phyloP scores from a whole-genome alignment of 2,329 filamentous ascomycete genomes.

The Fusarium agapanthi region DNA sequence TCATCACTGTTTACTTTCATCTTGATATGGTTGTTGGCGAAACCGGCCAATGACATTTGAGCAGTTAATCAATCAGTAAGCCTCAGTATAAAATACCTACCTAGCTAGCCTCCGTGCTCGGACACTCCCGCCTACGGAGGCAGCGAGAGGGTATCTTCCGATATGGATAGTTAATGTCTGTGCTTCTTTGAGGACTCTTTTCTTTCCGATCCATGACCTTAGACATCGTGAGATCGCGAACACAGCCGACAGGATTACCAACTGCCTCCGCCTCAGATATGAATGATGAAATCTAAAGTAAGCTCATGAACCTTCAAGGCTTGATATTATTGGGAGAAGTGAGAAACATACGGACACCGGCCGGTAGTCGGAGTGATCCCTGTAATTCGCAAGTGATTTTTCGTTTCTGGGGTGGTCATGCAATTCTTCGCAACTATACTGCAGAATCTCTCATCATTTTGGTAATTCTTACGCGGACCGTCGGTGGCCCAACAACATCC shows the following conservation, averaged over 20 bases:
- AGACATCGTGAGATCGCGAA: neutral
- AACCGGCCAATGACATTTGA: constrained; percentile 25
- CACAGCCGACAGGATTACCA: constrained; percentile 21
- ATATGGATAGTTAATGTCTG: neutral
- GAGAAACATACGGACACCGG: constrained; percentile 33
- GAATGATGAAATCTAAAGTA: constrained; percentile 29
- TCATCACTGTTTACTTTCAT: neutral
- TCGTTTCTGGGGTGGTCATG: constrained; percentile 18
- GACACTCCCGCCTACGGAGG: constrained; percentile 26
- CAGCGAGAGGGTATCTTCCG: constrained; percentile 22
- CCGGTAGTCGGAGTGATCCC: constrained; percentile 41
- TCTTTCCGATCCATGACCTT: neutral
- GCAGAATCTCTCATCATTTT: constrained; percentile 26
- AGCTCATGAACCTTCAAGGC: constrained; percentile 13
- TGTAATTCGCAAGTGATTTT: neutral
- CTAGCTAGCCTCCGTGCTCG: constrained; percentile 27
- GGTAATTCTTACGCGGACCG: constrained; percentile 35
- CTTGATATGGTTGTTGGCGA: neutral
- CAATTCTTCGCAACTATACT: constrained; percentile 15
- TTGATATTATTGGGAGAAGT: neutral
- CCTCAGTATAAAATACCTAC: constrained; percentile 13
- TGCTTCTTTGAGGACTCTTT: neutral
- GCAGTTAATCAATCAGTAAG: constrained; percentile 41
- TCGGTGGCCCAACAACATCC: constrained; percentile 41
- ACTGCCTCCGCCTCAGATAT: constrained; percentile 16